phyloP scores from a whole-genome alignment of 179 eudicot genomes.

The Camellia oleifera region DNA sequence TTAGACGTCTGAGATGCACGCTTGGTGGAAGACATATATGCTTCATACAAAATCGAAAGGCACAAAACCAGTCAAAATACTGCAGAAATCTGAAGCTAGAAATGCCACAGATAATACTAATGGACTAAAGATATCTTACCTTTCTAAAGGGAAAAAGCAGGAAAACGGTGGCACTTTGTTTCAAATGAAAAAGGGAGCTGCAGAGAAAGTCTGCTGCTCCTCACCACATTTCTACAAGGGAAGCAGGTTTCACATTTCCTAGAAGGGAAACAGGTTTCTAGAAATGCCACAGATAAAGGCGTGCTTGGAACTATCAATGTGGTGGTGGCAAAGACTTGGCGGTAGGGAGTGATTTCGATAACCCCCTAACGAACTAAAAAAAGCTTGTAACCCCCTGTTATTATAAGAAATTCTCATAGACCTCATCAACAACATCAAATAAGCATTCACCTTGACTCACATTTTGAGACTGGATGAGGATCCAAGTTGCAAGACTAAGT shows the following conservation, averaged over 20 bases:
- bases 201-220: neutral
- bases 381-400: no score
- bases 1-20: conserved; percentile 13
- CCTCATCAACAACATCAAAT: no score
- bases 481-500: no score
- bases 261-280: neutral
- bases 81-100: conserved; percentile 10
- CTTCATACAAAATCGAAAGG: conserved; percentile 21
- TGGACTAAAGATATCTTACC: conserved; percentile 9
- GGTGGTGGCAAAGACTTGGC: no score
- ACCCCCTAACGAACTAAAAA: no score
- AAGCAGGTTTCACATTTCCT: neutral
- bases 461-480: no score
- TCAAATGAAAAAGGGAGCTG: neutral
- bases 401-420: no score
- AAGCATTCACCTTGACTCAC: no score
- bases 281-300: no score
- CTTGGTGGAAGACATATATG: conserved; percentile 22
- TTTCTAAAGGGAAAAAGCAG: neutral
- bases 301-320: no score
- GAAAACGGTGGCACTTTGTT: neutral
- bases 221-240: conserved; percentile 1
- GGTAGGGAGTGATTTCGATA: no score
- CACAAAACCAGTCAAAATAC: conserved; percentile 20
- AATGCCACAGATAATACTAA: conserved; percentile 16